Evolutionary conservation across 495 filamentous ascomycete species (phyloP).

Genomic region (Copromyces sp.): DNA sequence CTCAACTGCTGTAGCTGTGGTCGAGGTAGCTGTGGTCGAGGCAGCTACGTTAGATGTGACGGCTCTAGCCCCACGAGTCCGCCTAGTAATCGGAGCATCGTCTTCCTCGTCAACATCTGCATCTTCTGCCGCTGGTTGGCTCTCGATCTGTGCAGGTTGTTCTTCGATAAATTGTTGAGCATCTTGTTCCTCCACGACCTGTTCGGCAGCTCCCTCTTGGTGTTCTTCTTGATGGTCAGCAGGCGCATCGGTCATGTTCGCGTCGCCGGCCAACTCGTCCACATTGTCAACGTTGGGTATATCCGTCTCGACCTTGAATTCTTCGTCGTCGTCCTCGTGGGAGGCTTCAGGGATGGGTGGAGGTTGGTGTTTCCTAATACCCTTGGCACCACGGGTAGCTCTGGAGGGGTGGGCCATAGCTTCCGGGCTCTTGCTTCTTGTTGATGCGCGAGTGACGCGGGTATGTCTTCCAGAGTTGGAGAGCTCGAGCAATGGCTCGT

Average conservation of each 20-base stretch:
- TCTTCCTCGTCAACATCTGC: constrained; percentile 62
- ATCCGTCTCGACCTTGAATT: constrained; percentile 18
- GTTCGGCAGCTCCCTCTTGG: constrained; percentile 1
- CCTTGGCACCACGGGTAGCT: constrained; percentile 51
- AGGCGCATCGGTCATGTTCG: not conserved
- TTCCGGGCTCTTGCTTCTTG: constrained; percentile 56
- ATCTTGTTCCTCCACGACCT: constrained; percentile 4
- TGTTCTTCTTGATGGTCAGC: not conserved
- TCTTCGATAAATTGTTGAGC: constrained; percentile 5
- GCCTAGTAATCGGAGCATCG: constrained; percentile 46
- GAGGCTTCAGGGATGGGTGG: constrained; percentile 49
- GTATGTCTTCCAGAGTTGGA: constrained; percentile 71
- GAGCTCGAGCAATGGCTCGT: constrained; percentile 39
- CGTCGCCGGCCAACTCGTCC: constrained; percentile 6
- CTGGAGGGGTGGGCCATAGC: constrained; percentile 30
- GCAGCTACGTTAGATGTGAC: constrained; percentile 8
- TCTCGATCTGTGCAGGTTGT: constrained; percentile 18
- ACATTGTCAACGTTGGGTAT: constrained; percentile 23
- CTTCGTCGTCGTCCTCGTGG: constrained; percentile 26
- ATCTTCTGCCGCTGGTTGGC: constrained; percentile 33
- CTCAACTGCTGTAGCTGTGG: constrained; percentile 28
- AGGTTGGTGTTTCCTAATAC: constrained; percentile 47
- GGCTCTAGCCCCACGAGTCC: constrained; percentile 39
- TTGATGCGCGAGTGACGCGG: constrained; percentile 36
- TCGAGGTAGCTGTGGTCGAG: constrained; percentile 6